phyloP scores from a whole-genome alignment of 2,329 filamentous ascomycete species.

The Penicillium sp. region DNA sequence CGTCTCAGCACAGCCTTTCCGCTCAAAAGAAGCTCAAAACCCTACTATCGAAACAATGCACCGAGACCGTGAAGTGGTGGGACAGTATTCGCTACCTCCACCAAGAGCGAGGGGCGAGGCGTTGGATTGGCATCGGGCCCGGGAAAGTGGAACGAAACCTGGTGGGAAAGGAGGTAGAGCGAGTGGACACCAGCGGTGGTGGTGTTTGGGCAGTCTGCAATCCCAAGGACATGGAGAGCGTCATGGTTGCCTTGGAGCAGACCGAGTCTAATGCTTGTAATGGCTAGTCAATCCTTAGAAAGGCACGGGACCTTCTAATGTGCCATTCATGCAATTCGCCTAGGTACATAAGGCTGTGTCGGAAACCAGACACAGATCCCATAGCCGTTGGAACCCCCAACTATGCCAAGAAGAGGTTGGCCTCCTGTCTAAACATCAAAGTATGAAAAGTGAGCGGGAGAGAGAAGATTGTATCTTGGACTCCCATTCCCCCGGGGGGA shows the following conservation, averaged over 20 bases:
- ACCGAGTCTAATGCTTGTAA: slow-evolving; percentile 47
- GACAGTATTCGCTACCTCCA: slow-evolving; percentile 88
- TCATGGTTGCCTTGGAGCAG: slow-evolving; percentile 63
- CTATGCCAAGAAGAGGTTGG: too few species aligned
- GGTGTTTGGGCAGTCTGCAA: slow-evolving; percentile 91
- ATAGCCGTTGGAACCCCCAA: too few species aligned
- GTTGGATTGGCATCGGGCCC: slow-evolving; percentile 90
- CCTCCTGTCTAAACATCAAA: too few species aligned
- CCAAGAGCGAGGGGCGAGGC: slow-evolving; percentile 72
- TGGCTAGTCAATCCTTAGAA: not conserved
- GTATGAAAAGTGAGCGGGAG: too few species aligned
- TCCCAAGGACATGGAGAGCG: slow-evolving; percentile 70
- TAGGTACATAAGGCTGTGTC: too few species aligned
- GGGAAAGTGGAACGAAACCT: slow-evolving; percentile 91
- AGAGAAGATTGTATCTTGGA: too few species aligned
- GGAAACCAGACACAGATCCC: too few species aligned
- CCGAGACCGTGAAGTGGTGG: slow-evolving; percentile 95
- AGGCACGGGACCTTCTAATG: slow-evolving; percentile 29
- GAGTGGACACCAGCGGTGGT: slow-evolving; percentile 77
- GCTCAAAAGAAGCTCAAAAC: slow-evolving; percentile 69
- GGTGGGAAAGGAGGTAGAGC: slow-evolving; percentile 90
- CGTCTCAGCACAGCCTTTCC: slow-evolving; percentile 75
- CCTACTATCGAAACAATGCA: slow-evolving; percentile 72
- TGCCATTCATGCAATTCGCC: not conserved
- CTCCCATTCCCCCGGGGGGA: too few species aligned